These are phyloP conservation scores for Gaeumannomyces sp. DNA, from an alignment of 2,329 filamentous ascomycete genomes.

Conservation along the genomic window DNA sequence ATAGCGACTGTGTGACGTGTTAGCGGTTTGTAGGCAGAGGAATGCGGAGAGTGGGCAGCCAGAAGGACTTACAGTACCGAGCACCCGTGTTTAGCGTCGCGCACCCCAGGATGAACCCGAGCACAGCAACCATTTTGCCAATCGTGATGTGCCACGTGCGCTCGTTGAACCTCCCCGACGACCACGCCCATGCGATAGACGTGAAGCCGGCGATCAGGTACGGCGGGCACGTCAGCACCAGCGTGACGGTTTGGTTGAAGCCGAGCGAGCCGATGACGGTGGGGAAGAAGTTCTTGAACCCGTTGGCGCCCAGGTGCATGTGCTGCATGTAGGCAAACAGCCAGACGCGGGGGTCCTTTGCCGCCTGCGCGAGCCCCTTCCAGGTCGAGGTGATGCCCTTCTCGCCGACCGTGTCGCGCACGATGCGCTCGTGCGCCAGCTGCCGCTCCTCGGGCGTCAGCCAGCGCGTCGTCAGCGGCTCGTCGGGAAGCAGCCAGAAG, in stretches of 20 bases:
- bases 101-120: constrained; percentile 23
- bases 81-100: constrained; percentile 1
- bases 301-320: constrained; percentile 38
- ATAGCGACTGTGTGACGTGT: constrained; percentile 30
- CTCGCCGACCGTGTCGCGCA: constrained; percentile 4
- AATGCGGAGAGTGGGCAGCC: constrained; percentile 21
- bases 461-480: constrained; percentile 45
- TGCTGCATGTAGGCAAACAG: constrained; percentile 13
- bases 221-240: constrained; percentile 57
- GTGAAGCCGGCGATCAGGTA: constrained; percentile 62
- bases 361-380: neutral
- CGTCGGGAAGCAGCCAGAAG: constrained; percentile 44
- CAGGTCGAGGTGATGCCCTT: constrained; percentile 2
- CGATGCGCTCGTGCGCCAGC: constrained; percentile 26
- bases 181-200: constrained; percentile 53
- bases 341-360: constrained; percentile 1
- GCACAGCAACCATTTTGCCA: constrained; percentile 51
- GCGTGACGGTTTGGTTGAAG: neutral
- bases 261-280: constrained; percentile 40
- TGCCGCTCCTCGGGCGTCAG: constrained; percentile 37
- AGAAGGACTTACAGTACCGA: constrained; percentile 15
- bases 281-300: constrained; percentile 64
- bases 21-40: no score
- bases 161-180: constrained; percentile 59
- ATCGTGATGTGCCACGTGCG: constrained; percentile 53